These are phyloP conservation scores for Colletotrichum ledebouriae DNA, from an alignment of 2,329 filamentous ascomycete species.

Conservation along the genomic window DNA sequence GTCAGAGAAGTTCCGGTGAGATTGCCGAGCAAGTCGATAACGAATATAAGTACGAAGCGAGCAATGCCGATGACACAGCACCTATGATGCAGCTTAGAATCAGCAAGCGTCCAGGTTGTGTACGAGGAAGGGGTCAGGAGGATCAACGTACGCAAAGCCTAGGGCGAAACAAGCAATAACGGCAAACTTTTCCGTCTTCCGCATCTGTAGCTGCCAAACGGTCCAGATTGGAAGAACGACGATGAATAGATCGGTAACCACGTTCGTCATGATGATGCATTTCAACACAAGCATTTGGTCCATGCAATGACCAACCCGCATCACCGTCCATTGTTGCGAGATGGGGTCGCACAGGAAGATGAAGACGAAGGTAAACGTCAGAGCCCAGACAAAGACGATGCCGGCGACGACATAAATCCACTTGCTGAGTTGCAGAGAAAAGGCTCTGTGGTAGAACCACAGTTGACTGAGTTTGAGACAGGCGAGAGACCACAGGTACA, in stretches of 20 bases:
- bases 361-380: conserved; percentile 44
- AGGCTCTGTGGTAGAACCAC: conserved; percentile 44
- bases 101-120: background rate
- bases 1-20: conserved; percentile 57
- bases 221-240: conserved; percentile 52
- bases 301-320: conserved; percentile 44
- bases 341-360: conserved; percentile 46
- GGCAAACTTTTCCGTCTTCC: conserved; percentile 45
- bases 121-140: background rate
- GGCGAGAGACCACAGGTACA: conserved; percentile 45
- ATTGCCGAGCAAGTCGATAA: conserved; percentile 52
- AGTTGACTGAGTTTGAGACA: conserved; percentile 43
- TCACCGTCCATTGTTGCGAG: conserved; percentile 44
- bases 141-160: conserved; percentile 42
- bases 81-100: conserved; percentile 43
- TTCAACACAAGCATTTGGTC: conserved; percentile 44
- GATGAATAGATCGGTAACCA: conserved; percentile 53
- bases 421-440: conserved; percentile 37
- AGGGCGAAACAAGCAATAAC: conserved; percentile 45
- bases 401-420: conserved; percentile 38
- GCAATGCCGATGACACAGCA: conserved; percentile 55
- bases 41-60: conserved; percentile 54
- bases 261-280: conserved; percentile 49
- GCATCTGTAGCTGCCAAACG: conserved; percentile 51
- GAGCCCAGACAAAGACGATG: conserved; percentile 42